These are phyloP conservation scores for Sparassis latifolia DNA, from an alignment of 1,284 basidiomycete genomes.

Conservation along the genomic window DNA sequence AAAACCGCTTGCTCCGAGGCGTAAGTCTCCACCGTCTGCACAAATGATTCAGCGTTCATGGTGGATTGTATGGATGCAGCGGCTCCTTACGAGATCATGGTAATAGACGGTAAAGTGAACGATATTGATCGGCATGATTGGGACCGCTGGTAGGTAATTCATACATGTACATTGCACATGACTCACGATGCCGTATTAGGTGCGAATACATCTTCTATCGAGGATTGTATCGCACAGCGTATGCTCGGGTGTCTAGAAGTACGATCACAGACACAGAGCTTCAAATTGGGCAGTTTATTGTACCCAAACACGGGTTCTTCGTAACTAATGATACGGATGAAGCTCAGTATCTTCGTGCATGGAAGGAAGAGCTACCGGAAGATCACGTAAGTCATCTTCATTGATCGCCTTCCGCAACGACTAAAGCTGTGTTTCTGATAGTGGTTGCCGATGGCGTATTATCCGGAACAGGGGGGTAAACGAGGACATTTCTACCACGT, in stretches of 20 bases:
- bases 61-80: conserved; percentile 34
- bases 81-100: conserved; percentile 80
- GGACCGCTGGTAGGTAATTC: conserved; percentile 57
- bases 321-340: conserved; percentile 54
- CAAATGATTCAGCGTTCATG: background rate
- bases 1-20: conserved; percentile 63
- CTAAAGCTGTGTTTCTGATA: conserved; percentile 19
- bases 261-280: conserved; percentile 73
- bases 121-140: conserved; percentile 71
- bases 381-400: conserved; percentile 43
- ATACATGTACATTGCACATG: background rate
- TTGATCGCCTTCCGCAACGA: background rate
- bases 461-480: conserved; percentile 51
- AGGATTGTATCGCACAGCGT: conserved; percentile 74
- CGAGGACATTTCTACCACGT: conserved; percentile 75
- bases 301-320: conserved; percentile 51
- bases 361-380: conserved; percentile 59
- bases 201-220: conserved; percentile 89
- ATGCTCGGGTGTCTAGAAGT: conserved; percentile 64
- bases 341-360: conserved; percentile 61
- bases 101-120: conserved; percentile 63
- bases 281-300: conserved; percentile 76
- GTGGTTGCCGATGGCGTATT: conserved; percentile 76
- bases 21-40: conserved; percentile 31
- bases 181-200: conserved; percentile 35